Conservation (phyloP, 73 alveolate genomes). For the Stentor roeselii region DNA sequence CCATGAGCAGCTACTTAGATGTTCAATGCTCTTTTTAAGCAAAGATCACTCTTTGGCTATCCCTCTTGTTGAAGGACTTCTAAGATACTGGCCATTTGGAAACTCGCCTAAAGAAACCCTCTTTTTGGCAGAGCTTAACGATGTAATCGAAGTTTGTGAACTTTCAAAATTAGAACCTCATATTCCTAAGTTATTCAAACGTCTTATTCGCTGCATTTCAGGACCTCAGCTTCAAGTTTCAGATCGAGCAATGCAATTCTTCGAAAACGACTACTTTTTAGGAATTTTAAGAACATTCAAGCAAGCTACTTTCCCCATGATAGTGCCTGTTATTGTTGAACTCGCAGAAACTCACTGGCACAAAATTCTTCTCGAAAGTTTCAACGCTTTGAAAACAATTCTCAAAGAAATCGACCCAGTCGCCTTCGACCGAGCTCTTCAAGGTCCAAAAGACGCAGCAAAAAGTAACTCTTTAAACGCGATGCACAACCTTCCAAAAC, state of each 20-base stretch:
- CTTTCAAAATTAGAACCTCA: slow-evolving; percentile 72
- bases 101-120: slow-evolving; percentile 91
- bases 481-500: slow-evolving; percentile 16
- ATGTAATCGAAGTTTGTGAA: slow-evolving; percentile 89
- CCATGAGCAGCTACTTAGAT: slow-evolving; percentile 85
- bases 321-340: slow-evolving; percentile 76
- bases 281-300: slow-evolving; percentile 72
- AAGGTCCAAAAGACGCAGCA: slow-evolving; percentile 29
- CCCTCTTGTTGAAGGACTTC: slow-evolving; percentile 77
- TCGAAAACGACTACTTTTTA: slow-evolving; percentile 80
- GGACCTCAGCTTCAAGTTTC: slow-evolving; percentile 90
- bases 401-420: slow-evolving; percentile 79
- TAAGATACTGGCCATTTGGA: slow-evolving; percentile 93
- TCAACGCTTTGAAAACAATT: slow-evolving; percentile 74
- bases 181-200: slow-evolving; percentile 74
- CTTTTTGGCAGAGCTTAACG: slow-evolving; percentile 82
- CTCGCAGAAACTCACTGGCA: slow-evolving; percentile 90
- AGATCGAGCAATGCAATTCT: slow-evolving; percentile 91
- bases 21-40: slow-evolving; percentile 81
- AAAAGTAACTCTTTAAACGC: background rate
- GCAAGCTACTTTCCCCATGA: slow-evolving; percentile 75
- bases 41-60: slow-evolving; percentile 72
- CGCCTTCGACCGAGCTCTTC: slow-evolving; percentile 79
- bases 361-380: slow-evolving; percentile 72
- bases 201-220: slow-evolving; percentile 81